phyloP scores from a whole-genome alignment of 768 basidiomycete genomes.

The Trichaptum fuscoviolaceum region DNA sequence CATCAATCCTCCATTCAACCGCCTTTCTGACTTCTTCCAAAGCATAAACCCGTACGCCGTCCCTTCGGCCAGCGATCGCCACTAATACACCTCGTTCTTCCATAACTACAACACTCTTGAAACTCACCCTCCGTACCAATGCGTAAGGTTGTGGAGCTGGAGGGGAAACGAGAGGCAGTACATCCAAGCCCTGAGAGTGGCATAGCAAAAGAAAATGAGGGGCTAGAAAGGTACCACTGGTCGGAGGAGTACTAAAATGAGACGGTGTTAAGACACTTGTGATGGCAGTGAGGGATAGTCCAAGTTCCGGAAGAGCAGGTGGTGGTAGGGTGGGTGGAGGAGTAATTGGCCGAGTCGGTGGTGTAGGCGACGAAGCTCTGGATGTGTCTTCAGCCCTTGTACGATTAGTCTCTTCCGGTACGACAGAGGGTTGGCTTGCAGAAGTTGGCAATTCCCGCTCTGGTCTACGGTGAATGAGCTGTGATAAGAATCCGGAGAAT shows the following conservation, averaged over 20 bases:
- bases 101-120: constrained; percentile 89
- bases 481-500: constrained; percentile 81
- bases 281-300: constrained; percentile 62
- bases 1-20: constrained; percentile 83
- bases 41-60: constrained; percentile 85
- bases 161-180: constrained; percentile 72
- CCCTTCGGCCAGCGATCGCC: constrained; percentile 80
- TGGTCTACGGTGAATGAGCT: constrained; percentile 63
- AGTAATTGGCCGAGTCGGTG: constrained; percentile 46
- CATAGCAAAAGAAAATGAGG: constrained; percentile 82
- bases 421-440: constrained; percentile 13
- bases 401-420: constrained; percentile 16
- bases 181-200: constrained; percentile 81
- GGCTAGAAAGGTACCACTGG: constrained; percentile 71
- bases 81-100: constrained; percentile 89
- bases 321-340: constrained; percentile 71
- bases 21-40: constrained; percentile 82
- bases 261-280: constrained; percentile 68
- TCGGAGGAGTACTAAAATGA: constrained; percentile 72
- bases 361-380: constrained; percentile 49
- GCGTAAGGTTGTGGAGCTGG: constrained; percentile 76
- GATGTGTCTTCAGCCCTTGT: constrained; percentile 34
- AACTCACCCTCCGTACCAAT: constrained; percentile 72
- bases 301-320: constrained; percentile 70
- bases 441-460: constrained; percentile 35